Percentiles rank a stretch among this genome's conserved stretches.
Evolutionary conservation across 768 basidiomycete genomes (phyloP).

Genomic region (Mycena rosella): DNA sequence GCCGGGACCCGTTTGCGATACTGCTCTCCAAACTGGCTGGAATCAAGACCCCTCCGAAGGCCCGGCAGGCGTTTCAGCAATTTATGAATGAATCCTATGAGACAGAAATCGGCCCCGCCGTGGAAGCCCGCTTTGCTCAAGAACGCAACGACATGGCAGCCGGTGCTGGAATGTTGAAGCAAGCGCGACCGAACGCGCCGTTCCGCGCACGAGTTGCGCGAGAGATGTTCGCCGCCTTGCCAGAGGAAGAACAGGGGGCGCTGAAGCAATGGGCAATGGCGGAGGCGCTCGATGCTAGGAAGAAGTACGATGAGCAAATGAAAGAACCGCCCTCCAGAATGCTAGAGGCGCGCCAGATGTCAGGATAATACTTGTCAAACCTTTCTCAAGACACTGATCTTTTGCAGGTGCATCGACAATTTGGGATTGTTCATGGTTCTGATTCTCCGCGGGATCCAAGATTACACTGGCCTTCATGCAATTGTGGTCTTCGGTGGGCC

Average conservation of each 20-base stretch:
- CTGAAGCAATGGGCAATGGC: neutral
- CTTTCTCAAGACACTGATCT: neutral
- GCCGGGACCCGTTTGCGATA: neutral
- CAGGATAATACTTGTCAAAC: neutral
- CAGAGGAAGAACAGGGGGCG: neutral
- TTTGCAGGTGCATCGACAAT: conserved; percentile 4
- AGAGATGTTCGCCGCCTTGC: conserved; percentile 1
- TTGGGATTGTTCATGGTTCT: neutral
- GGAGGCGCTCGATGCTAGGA: neutral
- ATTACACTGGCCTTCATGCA: conserved; percentile 12
- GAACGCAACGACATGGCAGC: neutral
- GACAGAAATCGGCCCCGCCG: neutral
- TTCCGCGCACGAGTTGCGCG: conserved; percentile 13
- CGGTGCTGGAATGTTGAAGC: no score
- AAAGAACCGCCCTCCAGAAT: neutral
- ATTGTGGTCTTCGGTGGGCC: conserved; percentile 17
- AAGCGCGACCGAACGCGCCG: neutral
- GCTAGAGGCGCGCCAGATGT: conserved; percentile 12
- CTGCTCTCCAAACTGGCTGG: neutral
- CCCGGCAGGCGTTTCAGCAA: conserved; percentile 3
- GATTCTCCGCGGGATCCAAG: neutral
- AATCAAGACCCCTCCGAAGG: neutral
- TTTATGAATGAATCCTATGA: conserved; percentile 1
- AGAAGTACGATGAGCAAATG: neutral
- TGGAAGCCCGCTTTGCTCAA: neutral